A percentile compares a stretch with the other conserved stretches of the same genome.
Conservation (phyloP, 202 grass and related monocot genomes). For the Saccharum hybrid region DNA sequence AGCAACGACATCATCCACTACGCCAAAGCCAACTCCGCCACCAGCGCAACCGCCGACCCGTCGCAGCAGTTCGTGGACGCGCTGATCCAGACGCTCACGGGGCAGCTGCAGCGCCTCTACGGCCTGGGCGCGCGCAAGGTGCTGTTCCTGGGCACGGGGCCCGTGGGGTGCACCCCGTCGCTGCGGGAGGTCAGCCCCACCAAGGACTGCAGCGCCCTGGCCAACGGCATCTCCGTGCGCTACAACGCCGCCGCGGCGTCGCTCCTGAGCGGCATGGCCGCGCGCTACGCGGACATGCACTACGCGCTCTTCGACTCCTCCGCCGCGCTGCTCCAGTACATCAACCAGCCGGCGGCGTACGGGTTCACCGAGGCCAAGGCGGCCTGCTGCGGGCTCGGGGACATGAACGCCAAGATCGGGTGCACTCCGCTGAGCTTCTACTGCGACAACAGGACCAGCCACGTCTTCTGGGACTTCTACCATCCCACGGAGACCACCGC, state of each 20-base stretch:
- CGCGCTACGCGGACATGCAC: slow-evolving; percentile 28
- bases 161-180: slow-evolving; percentile 70
- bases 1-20: slow-evolving; percentile 90
- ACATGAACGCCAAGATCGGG: slow-evolving; percentile 72
- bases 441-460: slow-evolving; percentile 58
- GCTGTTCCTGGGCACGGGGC: slow-evolving; percentile 63
- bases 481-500: slow-evolving; percentile 73
- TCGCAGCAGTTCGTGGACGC: slow-evolving; percentile 53
- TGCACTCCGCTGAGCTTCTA: slow-evolving; percentile 67
- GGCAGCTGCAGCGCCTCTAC: slow-evolving; percentile 70
- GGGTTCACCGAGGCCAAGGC: slow-evolving; percentile 57
- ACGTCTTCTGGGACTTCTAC: slow-evolving; percentile 84
- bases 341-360: slow-evolving; percentile 47
- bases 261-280: slow-evolving; percentile 37
- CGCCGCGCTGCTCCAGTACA: slow-evolving; percentile 55
- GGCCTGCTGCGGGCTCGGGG: slow-evolving; percentile 79
- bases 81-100: slow-evolving; percentile 50
- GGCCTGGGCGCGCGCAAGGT: slow-evolving; percentile 67
- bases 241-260: slow-evolving; percentile 61
- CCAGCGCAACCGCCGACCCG: slow-evolving; percentile 1
- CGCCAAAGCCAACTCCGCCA: slow-evolving; percentile 38
- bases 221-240: slow-evolving; percentile 52
- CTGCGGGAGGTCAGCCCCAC: slow-evolving; percentile 55
- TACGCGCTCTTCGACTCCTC: slow-evolving; percentile 59
- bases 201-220: slow-evolving; percentile 51